phyloP scores from a whole-genome alignment of 1,139 yeast species.

The Yamadazyma dushanensis region DNA sequence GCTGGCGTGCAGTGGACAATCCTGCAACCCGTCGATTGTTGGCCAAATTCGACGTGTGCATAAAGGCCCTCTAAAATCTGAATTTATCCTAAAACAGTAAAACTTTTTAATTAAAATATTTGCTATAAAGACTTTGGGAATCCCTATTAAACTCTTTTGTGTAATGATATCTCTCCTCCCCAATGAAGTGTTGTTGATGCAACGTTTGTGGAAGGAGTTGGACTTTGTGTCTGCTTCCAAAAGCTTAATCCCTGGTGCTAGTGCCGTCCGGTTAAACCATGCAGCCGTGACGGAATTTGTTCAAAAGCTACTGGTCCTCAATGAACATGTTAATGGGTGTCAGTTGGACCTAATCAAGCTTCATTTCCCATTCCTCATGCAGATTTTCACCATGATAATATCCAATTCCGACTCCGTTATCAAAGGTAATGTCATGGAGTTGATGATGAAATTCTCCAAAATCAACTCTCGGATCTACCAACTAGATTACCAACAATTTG shows the following conservation, averaged over 20 bases:
- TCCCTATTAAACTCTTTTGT: too few species aligned
- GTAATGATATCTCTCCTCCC: too few species aligned
- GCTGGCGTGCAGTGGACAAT: too few species aligned
- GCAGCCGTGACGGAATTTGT: background rate
- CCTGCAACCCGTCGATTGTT: too few species aligned
- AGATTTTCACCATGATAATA: constrained; percentile 7
- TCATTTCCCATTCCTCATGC: constrained; percentile 4
- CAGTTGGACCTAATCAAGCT: constrained; percentile 2
- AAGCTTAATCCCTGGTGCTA: background rate
- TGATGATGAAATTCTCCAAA: constrained; percentile 8
- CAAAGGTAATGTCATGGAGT: constrained; percentile 1
- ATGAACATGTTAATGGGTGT: background rate
- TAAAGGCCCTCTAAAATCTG: too few species aligned
- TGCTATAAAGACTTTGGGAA: too few species aligned
- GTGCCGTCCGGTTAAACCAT: constrained; percentile 1
- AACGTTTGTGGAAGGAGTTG: constrained; percentile 1
- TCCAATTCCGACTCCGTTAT: constrained; percentile 1
- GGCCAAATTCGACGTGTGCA: too few species aligned
- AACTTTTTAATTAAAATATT: too few species aligned
- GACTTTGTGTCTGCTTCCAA: constrained; percentile 3
- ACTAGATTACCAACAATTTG: constrained; percentile 7
- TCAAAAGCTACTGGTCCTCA: background rate
- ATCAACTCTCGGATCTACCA: constrained; percentile 10
- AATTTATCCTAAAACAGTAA: constrained; percentile 2
- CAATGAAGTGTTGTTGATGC: background rate